These are phyloP conservation scores for Mortierella polycephala DNA, from an alignment of 371 early-diverging fungal species.

Conservation along the genomic window DNA sequence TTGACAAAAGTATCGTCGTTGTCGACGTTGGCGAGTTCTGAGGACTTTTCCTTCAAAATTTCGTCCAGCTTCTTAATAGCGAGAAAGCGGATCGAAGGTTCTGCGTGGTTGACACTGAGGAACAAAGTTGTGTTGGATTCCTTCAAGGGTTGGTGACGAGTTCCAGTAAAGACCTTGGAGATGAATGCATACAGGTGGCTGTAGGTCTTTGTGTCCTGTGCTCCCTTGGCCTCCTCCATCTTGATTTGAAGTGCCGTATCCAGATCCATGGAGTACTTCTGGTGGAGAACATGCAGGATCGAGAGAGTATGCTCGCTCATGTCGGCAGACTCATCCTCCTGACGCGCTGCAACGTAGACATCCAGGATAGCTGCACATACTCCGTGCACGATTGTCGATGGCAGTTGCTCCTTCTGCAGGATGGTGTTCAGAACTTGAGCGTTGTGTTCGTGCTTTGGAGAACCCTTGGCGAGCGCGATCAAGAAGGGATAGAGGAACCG, in stretches of 20 bases:
- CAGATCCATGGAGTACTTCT: slow-evolving; percentile 66
- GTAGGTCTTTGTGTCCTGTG: slow-evolving; percentile 42
- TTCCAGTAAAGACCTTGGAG: slow-evolving; percentile 69
- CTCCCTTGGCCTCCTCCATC: slow-evolving; percentile 49
- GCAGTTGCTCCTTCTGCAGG: slow-evolving; percentile 57
- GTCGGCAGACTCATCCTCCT: slow-evolving; percentile 29
- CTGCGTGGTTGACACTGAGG: slow-evolving; percentile 76
- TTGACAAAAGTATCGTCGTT: slow-evolving; percentile 57
- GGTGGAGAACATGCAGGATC: slow-evolving; percentile 64
- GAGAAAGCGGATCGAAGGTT: slow-evolving; percentile 67
- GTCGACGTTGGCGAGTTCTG: slow-evolving; percentile 32
- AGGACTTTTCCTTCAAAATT: slow-evolving; percentile 58
- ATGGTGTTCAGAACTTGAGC: slow-evolving; percentile 57
- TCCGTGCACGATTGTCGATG: slow-evolving; percentile 57
- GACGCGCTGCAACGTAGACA: slow-evolving; percentile 54
- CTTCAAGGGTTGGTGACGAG: slow-evolving; percentile 69
- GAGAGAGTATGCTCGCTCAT: slow-evolving; percentile 43
- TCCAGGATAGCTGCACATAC: slow-evolving; percentile 59
- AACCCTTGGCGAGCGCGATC: slow-evolving; percentile 40
- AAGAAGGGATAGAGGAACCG: slow-evolving; percentile 62
- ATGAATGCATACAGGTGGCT: slow-evolving; percentile 68
- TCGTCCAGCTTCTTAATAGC: slow-evolving; percentile 69
- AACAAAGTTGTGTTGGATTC: slow-evolving; percentile 78
- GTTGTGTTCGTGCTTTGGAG: slow-evolving; percentile 39
- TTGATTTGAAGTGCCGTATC: slow-evolving; percentile 62